These are phyloP conservation scores for Solanum chiquidenum DNA, from an alignment of 257 asterid species.

Conservation along the genomic window DNA sequence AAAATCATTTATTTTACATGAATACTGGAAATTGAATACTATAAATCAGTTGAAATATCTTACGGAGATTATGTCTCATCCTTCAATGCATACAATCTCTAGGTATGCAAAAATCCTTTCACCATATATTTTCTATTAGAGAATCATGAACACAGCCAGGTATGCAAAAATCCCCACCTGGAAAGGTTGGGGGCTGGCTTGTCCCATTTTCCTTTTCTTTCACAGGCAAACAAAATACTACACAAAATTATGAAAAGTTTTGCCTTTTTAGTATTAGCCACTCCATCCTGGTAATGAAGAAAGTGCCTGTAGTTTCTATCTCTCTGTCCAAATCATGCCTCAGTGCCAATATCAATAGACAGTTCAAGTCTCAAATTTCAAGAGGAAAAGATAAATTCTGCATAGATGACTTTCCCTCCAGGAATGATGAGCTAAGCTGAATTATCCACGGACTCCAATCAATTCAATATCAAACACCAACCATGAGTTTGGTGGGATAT, in stretches of 20 bases:
- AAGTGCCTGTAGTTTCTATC: neutral
- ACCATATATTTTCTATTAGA: neutral
- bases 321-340: constrained; percentile 4
- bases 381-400: neutral
- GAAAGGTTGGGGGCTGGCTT: neutral
- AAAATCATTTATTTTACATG: neutral
- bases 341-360: neutral
- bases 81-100: neutral
- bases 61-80: neutral
- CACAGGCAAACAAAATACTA: neutral
- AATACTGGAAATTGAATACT: neutral
- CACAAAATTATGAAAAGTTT: neutral
- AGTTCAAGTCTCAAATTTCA: neutral
- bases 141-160: neutral
- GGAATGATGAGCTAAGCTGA: neutral
- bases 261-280: neutral
- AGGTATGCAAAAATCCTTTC: neutral
- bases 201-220: neutral
- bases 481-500: constrained; percentile 85
- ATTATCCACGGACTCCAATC: constrained; percentile 28
- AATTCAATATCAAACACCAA: constrained; percentile 66
- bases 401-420: neutral
- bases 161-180: neutral
- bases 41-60: neutral
- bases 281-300: neutral